phyloP scores from a whole-genome alignment of 1,284 basidiomycete genomes.

The Neolentinus lepideus region DNA sequence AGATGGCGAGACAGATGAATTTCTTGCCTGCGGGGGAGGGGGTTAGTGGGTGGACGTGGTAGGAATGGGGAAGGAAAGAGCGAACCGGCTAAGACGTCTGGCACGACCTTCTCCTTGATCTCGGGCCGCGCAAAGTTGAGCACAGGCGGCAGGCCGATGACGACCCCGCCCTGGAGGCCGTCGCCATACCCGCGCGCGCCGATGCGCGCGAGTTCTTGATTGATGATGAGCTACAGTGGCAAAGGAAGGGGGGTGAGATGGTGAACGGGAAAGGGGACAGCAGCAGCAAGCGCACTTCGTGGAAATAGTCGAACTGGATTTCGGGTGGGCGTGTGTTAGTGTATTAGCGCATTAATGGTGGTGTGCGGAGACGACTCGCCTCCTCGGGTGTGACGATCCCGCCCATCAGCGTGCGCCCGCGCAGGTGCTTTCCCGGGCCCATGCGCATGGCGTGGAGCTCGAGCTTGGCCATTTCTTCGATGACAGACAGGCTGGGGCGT shows the following conservation, averaged over 20 bases:
- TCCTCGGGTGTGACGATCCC: slow-evolving; percentile 85
- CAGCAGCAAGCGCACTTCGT: slow-evolving; percentile 41
- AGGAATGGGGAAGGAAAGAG: too few relatives aligned
- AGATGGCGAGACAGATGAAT: slow-evolving; percentile 68
- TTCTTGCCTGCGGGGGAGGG: slow-evolving; percentile 52
- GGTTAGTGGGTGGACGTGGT: too few relatives aligned
- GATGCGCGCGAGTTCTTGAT: slow-evolving; percentile 76
- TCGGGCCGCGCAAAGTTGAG: slow-evolving; percentile 80
- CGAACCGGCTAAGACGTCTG: slow-evolving; percentile 53
- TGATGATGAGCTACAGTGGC: slow-evolving; percentile 62
- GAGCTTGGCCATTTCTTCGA: slow-evolving; percentile 64
- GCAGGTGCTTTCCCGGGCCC: slow-evolving; percentile 80
- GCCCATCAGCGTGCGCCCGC: slow-evolving; percentile 76
- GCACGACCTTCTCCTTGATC: slow-evolving; percentile 72
- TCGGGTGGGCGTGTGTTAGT: slow-evolving; percentile 13
- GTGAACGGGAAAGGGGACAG: not conserved
- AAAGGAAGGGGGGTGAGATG: too few relatives aligned
- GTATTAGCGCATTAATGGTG: not conserved
- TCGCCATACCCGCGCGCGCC: slow-evolving; percentile 57
- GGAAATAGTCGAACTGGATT: slow-evolving; percentile 69
- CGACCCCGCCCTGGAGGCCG: slow-evolving; percentile 64
- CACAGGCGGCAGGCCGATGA: slow-evolving; percentile 77
- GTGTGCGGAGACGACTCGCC: not conserved
- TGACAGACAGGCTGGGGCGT: slow-evolving; percentile 52
- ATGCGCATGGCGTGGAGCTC: slow-evolving; percentile 88